Percentiles rank a stretch among this genome's conserved stretches.
phyloP scores from a whole-genome alignment of 208 protist genomes.

The Crithidia thermophila region DNA sequence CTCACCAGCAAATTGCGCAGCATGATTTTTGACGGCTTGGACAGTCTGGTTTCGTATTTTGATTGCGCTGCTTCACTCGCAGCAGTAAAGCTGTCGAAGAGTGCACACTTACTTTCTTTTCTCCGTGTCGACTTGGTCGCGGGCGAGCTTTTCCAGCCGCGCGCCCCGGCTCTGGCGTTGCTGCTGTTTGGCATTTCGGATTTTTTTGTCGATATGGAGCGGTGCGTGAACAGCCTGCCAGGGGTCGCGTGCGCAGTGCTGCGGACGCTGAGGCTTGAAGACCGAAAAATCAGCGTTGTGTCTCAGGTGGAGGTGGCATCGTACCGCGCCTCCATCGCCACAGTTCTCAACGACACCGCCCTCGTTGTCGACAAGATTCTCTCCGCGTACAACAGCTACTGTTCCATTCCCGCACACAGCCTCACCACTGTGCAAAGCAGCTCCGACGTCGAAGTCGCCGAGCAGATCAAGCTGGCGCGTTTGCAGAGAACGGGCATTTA shows the following conservation, averaged over 20 bases:
- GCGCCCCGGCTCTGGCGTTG: slow-evolving; percentile 57
- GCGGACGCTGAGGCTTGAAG: slow-evolving; percentile 58
- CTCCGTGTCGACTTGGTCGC: slow-evolving; percentile 60
- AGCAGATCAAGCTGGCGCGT: slow-evolving; percentile 41
- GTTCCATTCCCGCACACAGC: slow-evolving; percentile 50
- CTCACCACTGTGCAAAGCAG: slow-evolving; percentile 36
- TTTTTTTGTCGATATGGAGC: slow-evolving; percentile 65
- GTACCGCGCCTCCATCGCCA: slow-evolving; percentile 35
- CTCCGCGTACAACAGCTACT: slow-evolving; percentile 48
- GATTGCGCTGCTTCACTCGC: slow-evolving; percentile 24
- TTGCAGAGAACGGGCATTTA: slow-evolving; percentile 49
- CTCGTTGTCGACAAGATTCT: slow-evolving; percentile 49
- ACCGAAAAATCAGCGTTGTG: slow-evolving; percentile 40
- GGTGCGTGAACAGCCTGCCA: slow-evolving; percentile 62
- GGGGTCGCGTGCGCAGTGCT: slow-evolving; percentile 56
- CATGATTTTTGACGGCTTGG: slow-evolving; percentile 58
- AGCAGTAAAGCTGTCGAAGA: slow-evolving; percentile 32
- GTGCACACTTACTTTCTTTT: slow-evolving; percentile 42
- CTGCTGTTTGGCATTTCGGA: slow-evolving; percentile 66
- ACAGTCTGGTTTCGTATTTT: slow-evolving; percentile 66
- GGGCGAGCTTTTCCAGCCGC: slow-evolving; percentile 56
- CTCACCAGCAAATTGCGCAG: slow-evolving; percentile 58
- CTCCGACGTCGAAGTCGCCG: slow-evolving; percentile 33
- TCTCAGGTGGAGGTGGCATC: slow-evolving; percentile 40
- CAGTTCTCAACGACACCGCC: slow-evolving; percentile 44